phyloP scores from a whole-genome alignment of 1,284 basidiomycete species.

The Irpex sp. region DNA sequence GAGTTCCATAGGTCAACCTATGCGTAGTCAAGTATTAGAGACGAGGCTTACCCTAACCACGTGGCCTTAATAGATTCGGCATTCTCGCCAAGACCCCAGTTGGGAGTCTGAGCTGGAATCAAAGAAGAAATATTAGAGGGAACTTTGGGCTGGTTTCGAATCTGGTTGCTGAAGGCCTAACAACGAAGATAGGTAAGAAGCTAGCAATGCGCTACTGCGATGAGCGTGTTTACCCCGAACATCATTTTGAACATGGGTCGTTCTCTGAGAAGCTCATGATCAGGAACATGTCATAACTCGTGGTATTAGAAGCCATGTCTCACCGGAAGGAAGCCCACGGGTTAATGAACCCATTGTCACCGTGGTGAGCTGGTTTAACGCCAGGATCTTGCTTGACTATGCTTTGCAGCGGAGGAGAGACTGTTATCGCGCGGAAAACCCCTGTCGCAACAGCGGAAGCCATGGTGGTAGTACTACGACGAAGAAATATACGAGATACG shows the following conservation, averaged over 20 bases:
- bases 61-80: conserved; percentile 51
- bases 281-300: background rate
- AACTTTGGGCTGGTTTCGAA: conserved; percentile 6
- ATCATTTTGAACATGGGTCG: background rate
- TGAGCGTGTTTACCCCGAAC: background rate
- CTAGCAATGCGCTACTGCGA: too few species aligned
- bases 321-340: conserved; percentile 29
- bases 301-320: background rate
- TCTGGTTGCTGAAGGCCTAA: background rate
- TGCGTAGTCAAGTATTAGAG: background rate
- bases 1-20: background rate
- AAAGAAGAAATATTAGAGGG: conserved; percentile 19
- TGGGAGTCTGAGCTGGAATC: conserved; percentile 22
- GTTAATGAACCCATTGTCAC: conserved; percentile 23
- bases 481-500: background rate
- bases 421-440: background rate
- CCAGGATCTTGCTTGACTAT: background rate
- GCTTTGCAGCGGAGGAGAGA: background rate
- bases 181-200: background rate
- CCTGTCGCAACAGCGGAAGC: background rate
- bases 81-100: conserved; percentile 21
- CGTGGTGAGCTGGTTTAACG: conserved; percentile 22
- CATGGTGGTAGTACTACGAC: background rate
- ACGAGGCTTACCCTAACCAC: conserved; percentile 48
- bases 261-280: background rate